These are phyloP conservation scores for Pseudozyma thailandica DNA, from an alignment of 1,284 basidiomycete genomes.

Conservation along the genomic window DNA sequence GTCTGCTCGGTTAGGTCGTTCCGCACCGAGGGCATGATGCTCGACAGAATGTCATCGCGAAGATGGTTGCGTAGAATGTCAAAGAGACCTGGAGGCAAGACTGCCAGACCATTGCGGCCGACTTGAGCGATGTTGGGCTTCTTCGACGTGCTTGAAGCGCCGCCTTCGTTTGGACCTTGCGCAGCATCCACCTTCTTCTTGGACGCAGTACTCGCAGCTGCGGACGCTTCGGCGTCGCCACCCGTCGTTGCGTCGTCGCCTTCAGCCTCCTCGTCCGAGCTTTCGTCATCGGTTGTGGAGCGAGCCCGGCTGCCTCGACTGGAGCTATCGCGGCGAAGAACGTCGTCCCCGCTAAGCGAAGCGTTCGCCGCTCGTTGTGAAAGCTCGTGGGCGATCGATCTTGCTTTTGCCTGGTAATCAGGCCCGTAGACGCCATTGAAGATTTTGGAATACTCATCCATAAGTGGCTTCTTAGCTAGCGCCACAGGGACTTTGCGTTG, in stretches of 20 bases:
- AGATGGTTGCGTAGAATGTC: constrained; percentile 49
- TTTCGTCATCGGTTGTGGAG: constrained; percentile 26
- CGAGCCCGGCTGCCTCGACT: constrained; percentile 15
- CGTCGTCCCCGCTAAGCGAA: constrained; percentile 1
- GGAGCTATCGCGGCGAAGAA: constrained; percentile 12
- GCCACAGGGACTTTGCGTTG: constrained; percentile 23
- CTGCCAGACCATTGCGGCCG: constrained; percentile 50
- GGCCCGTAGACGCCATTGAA: constrained; percentile 41
- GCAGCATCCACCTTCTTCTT: constrained; percentile 15
- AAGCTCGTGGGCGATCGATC: constrained; percentile 37
- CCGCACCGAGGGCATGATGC: constrained; percentile 48
- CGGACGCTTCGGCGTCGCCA: constrained; percentile 12
- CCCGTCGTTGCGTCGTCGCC: constrained; percentile 10
- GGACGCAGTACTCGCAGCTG: not conserved
- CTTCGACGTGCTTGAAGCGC: constrained; percentile 7
- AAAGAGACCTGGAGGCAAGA: constrained; percentile 45
- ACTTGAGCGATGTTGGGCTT: constrained; percentile 44
- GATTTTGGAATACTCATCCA: constrained; percentile 49
- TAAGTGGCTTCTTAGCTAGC: constrained; percentile 40
- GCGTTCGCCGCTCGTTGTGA: constrained; percentile 23
- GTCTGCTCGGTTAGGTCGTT: constrained; percentile 50
- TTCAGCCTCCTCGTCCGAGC: constrained; percentile 15
- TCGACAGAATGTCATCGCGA: constrained; percentile 42
- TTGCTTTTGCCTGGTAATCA: constrained; percentile 26
- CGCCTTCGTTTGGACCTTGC: not conserved